Conservation (phyloP, 1,284 basidiomycete species). For the Lignosus rhinocerotis region DNA sequence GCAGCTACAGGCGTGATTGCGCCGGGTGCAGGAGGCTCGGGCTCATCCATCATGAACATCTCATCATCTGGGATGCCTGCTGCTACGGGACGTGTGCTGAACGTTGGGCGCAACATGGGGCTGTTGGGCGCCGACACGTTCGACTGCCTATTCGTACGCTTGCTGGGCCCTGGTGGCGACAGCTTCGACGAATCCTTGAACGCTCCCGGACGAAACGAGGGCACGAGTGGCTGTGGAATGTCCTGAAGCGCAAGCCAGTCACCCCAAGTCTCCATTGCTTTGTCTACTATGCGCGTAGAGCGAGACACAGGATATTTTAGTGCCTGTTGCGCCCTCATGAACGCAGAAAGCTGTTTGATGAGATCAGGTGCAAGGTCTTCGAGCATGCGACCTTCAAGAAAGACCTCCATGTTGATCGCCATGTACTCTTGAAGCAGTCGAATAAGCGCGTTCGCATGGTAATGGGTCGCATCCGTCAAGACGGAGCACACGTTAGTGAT, state of each 20-base stretch:
- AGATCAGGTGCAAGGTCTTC: conserved; percentile 73
- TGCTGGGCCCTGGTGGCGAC: conserved; percentile 42
- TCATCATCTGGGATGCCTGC: conserved; percentile 42
- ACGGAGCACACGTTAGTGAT: conserved; percentile 82
- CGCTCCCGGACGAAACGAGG: conserved; percentile 34
- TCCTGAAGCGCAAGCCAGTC: conserved; percentile 85
- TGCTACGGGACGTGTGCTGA: conserved; percentile 21
- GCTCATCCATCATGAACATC: conserved; percentile 69
- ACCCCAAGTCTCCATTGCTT: conserved; percentile 64
- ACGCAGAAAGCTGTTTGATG: conserved; percentile 67
- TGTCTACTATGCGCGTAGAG: conserved; percentile 54
- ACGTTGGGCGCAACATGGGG: conserved; percentile 34
- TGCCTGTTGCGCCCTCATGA: conserved; percentile 64
- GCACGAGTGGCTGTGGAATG: conserved; percentile 68
- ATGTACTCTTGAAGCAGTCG: conserved; percentile 83
- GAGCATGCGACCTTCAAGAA: conserved; percentile 82
- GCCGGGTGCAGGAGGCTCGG: conserved; percentile 32
- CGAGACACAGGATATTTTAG: conserved; percentile 70
- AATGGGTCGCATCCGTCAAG: conserved; percentile 82
- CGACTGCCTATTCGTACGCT: conserved; percentile 28
- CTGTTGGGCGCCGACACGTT: conserved; percentile 32
- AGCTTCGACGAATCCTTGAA: conserved; percentile 47
- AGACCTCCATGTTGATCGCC: conserved; percentile 81
- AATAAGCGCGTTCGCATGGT: conserved; percentile 72
- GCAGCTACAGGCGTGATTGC: conserved; percentile 7